Evolutionary conservation across 495 filamentous ascomycete genomes (phyloP).

Genomic region (Ramalina intermedia): DNA sequence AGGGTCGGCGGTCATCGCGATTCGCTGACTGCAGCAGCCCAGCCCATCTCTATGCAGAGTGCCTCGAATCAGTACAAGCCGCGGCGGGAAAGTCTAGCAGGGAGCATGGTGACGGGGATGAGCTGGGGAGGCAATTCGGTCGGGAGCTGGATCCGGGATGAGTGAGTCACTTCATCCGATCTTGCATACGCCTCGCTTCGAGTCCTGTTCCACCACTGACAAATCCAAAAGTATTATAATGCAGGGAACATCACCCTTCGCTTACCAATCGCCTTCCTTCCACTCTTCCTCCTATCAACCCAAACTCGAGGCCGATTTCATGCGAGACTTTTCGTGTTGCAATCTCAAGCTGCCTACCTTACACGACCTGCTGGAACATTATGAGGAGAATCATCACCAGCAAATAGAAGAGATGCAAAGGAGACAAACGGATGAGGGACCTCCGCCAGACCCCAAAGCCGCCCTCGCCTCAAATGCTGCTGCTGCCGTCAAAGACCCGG

Average conservation of each 20-base stretch:
- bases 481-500: constrained; percentile 28
- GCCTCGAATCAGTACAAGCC: constrained; percentile 58
- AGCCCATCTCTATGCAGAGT: constrained; percentile 65
- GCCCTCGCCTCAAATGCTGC: constrained; percentile 38
- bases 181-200: background rate
- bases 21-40: constrained; percentile 49
- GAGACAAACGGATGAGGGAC: constrained; percentile 35
- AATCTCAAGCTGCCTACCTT: constrained; percentile 72
- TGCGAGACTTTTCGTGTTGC: constrained; percentile 92
- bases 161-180: constrained; percentile 49
- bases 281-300: constrained; percentile 97
- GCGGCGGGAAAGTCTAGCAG: constrained; percentile 71
- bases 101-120: constrained; percentile 84
- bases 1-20: constrained; percentile 15
- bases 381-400: constrained; percentile 60
- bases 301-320: constrained; percentile 92
- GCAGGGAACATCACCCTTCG: constrained; percentile 87
- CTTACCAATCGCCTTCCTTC: constrained; percentile 81
- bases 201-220: constrained; percentile 17
- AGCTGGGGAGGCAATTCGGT: constrained; percentile 96
- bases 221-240: constrained; percentile 67
- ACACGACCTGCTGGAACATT: constrained; percentile 90
- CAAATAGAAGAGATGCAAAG: constrained; percentile 52
- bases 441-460: constrained; percentile 35
- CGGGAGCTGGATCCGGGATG: constrained; percentile 92